Evolutionary conservation across 164 flowering plant genomes (phyloP).

Genomic region (Chimonanthus salicifolius): DNA sequence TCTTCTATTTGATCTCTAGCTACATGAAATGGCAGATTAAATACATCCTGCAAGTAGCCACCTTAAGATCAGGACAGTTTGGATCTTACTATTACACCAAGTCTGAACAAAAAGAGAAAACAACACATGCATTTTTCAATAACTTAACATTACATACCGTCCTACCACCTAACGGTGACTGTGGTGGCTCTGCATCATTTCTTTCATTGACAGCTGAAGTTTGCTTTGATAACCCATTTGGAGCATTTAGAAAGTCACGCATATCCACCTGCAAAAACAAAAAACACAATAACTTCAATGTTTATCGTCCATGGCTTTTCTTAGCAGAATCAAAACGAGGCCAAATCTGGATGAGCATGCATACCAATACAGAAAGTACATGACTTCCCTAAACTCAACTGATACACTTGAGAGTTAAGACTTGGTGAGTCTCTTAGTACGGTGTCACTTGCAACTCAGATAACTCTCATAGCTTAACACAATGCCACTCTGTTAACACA

Average conservation of each 20-base stretch:
- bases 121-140: constrained; percentile 10
- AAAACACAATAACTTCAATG: too few species aligned
- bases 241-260: constrained; percentile 95
- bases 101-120: neutral
- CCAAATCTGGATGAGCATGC: too few species aligned
- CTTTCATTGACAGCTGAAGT: constrained; percentile 43
- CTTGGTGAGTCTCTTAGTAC: too few species aligned
- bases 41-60: constrained; percentile 68
- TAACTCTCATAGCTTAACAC: too few species aligned
- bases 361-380: too few species aligned
- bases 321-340: too few species aligned
- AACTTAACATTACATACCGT: constrained; percentile 46
- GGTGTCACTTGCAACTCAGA: too few species aligned
- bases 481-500: too few species aligned
- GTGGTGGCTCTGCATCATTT: constrained; percentile 54
- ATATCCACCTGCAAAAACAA: constrained; percentile 58
- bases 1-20: constrained; percentile 97
- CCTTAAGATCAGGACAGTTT: neutral
- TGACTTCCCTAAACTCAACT: too few species aligned
- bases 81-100: neutral
- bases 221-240: constrained; percentile 72
- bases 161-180: constrained; percentile 85
- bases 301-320: too few species aligned
- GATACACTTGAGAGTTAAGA: too few species aligned
- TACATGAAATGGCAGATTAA: constrained; percentile 95